A percentile compares a stretch with the other conserved stretches of the same genome.
phyloP scores from a whole-genome alignment of 768 basidiomycete genomes.

The Pisolithus sp. region DNA sequence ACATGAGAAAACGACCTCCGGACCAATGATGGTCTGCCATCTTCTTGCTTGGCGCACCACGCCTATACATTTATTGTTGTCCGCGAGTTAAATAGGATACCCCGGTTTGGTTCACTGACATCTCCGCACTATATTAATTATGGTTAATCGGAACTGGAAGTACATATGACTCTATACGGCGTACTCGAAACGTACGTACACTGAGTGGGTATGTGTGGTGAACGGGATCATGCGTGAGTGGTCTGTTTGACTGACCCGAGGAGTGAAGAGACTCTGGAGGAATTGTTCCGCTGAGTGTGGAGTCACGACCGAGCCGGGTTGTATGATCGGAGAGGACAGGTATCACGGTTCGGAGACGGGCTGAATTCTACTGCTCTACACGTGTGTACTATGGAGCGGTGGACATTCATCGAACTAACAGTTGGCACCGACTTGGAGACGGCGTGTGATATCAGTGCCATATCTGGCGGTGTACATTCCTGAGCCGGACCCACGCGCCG shows the following conservation, averaged over 20 bases:
- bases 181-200: conserved; percentile 14
- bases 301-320: not conserved
- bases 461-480: conserved; percentile 17
- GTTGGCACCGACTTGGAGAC: conserved; percentile 5
- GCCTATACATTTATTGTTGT: conserved; percentile 1
- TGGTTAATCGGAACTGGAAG: not conserved
- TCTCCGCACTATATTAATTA: conserved; percentile 2
- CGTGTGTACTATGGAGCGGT: not conserved
- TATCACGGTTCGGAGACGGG: conserved; percentile 2
- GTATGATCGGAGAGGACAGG: not conserved
- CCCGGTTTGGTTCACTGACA: not conserved
- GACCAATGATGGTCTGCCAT: conserved; percentile 2
- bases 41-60: not conserved
- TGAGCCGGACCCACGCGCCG: not conserved
- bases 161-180: not conserved
- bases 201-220: conserved; percentile 18
- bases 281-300: conserved; percentile 22
- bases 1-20: not conserved
- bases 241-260: conserved; percentile 26
- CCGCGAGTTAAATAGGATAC: conserved; percentile 10
- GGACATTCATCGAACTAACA: not conserved
- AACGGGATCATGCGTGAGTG: conserved; percentile 19
- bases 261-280: conserved; percentile 13
- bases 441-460: conserved; percentile 24
- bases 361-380: conserved; percentile 3